Percentiles rank a stretch among this genome's conserved stretches.
Evolutionary conservation across 2,329 filamentous ascomycete species (phyloP).

Genomic region (Trichoderma arundinaceum): DNA sequence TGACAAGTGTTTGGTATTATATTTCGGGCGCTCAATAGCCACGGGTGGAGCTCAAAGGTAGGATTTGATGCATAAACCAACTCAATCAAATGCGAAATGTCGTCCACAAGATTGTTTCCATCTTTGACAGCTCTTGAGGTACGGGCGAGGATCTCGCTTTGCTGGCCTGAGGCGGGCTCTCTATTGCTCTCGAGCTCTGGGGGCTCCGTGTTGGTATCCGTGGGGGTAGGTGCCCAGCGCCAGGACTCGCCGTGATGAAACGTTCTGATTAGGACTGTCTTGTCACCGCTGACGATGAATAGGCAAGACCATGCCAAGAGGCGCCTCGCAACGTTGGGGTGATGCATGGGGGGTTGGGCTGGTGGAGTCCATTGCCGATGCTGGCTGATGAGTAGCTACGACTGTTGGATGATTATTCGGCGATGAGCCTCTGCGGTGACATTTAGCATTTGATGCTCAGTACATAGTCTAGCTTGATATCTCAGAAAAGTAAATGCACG

Average conservation of each 20-base stretch:
- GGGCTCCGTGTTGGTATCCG: slow-evolving; percentile 1
- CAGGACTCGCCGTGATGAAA: slow-evolving; percentile 24
- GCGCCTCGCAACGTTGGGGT: slow-evolving; percentile 29
- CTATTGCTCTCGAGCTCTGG: not conserved
- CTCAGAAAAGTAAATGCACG: not conserved
- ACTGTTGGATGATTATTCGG: not conserved
- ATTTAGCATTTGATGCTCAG: not conserved
- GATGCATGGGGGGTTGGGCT: slow-evolving; percentile 25
- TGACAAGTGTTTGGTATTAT: not conserved
- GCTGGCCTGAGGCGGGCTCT: slow-evolving; percentile 4
- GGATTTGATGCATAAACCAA: not conserved
- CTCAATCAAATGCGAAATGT: not conserved
- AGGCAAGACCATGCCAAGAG: slow-evolving; percentile 2
- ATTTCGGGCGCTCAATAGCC: not conserved
- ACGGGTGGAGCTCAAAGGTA: slow-evolving; percentile 7
- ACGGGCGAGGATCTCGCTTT: slow-evolving; percentile 6
- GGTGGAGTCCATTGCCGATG: slow-evolving; percentile 14
- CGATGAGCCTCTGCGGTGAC: not conserved
- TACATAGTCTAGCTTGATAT: not conserved
- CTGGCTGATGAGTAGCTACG: not conserved
- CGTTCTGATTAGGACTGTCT: slow-evolving; percentile 18
- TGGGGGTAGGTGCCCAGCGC: slow-evolving; percentile 5
- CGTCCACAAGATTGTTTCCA: not conserved
- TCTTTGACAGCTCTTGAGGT: not conserved
- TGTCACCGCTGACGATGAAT: slow-evolving; percentile 9